Evolutionary conservation across 2,329 filamentous ascomycete species (phyloP), one percentile per base, ranked within the genome.

Genomic region (Parasarocladium wereldwijsianum): DNA sequence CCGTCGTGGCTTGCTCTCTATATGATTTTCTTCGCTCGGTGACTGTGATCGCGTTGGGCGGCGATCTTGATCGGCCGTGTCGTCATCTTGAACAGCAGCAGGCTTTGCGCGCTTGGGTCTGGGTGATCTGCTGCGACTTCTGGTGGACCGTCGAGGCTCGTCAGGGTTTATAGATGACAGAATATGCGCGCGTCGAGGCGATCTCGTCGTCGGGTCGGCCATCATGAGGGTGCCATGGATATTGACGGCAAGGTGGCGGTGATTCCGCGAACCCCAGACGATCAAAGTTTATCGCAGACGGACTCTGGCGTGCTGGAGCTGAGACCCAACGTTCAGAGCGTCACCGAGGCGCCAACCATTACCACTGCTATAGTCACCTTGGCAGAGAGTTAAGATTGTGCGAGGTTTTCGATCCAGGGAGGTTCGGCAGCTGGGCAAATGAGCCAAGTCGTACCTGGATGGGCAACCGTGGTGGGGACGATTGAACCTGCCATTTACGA

Each of bases 161-260:
- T 50, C 47, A 5, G 49, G 55, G 36, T 64, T 63, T 40, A 63
- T 60, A 6, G 62, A 66, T 6, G 58, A 59, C 12, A 66, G 49
- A 13, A 66, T 62, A 25, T 58, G 60, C n/a, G 60, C 57, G 43
- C 62, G 46, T 38, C 47, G 51, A 17, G 56, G 50, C 16, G 55
- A 58, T 28, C 49, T 34, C 9, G 39, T 36, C 24, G 36, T 34
- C 35, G 44, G 44, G 33, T 42, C 47, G 54, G 57, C 58, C 35
- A 40, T 38, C n/a, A n/a, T n/a, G 42, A 30, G 33, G 34, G 29
- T 32, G 34, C 40, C 40, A 48, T 50, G 28, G 18, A 7, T 10
- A n/a, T 22, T 12, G 18, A 23, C 28, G 24, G 17, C 19, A n/a
- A n/a, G n/a, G n/a, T n/a, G n/a, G n/a, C n/a, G n/a, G n/a, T n/a